Percentiles rank a stretch among this genome's conserved stretches.
Conservation (phyloP, 2,329 filamentous ascomycete genomes). For the Elsinoe australis region DNA sequence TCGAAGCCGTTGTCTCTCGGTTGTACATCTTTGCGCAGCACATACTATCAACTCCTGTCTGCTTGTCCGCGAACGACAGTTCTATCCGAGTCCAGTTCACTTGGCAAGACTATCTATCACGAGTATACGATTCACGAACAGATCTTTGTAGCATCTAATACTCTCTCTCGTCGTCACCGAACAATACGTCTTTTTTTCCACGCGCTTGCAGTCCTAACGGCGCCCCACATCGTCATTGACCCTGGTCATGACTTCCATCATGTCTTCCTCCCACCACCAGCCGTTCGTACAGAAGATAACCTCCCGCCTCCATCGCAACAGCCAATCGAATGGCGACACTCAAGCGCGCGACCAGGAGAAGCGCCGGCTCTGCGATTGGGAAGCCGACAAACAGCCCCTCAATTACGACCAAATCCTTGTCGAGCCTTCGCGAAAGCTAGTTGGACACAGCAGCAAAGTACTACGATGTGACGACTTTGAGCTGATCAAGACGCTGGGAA, state of each 20-base stretch:
- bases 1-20: slow-evolving; percentile 13
- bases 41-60: neutral
- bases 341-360: slow-evolving; percentile 42
- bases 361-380: slow-evolving; percentile 40
- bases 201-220: slow-evolving; percentile 3
- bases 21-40: neutral
- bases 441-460: slow-evolving; percentile 41
- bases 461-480: slow-evolving; percentile 56
- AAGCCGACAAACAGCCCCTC: slow-evolving; percentile 38
- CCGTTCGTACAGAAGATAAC: slow-evolving; percentile 29
- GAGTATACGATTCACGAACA: slow-evolving; percentile 5
- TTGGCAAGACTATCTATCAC: neutral
- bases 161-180: neutral
- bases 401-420: slow-evolving; percentile 37
- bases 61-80: neutral
- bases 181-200: neutral
- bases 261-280: slow-evolving; percentile 16
- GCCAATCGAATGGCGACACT: slow-evolving; percentile 23
- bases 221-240: neutral
- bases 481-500: slow-evolving; percentile 67
- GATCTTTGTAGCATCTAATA: slow-evolving; percentile 6
- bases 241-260: slow-evolving; percentile 17
- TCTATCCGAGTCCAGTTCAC: neutral
- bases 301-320: slow-evolving; percentile 31
- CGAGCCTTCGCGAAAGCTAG: slow-evolving; percentile 38